phyloP scores from a whole-genome alignment of 2,329 filamentous ascomycete species.

The Lachnellula occidentalis region DNA sequence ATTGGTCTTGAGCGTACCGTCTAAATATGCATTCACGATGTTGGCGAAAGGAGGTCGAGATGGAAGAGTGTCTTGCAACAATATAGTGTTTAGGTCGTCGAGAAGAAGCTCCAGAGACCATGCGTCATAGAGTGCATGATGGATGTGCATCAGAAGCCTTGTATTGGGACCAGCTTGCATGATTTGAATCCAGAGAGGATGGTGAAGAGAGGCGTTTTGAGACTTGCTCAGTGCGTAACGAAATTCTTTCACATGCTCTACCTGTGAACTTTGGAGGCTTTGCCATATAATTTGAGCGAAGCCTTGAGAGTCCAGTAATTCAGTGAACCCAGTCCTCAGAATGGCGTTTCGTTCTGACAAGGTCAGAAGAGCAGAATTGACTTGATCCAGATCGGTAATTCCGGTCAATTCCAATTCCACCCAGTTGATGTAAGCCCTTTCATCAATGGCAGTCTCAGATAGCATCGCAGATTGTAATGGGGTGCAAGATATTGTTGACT shows the following conservation, averaged over 20 bases:
- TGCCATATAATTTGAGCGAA: slow-evolving; percentile 64
- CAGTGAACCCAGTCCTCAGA: slow-evolving; percentile 67
- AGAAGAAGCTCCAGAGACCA: slow-evolving; percentile 80
- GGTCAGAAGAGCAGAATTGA: slow-evolving; percentile 45
- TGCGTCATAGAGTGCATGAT: slow-evolving; percentile 88
- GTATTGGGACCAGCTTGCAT: slow-evolving; percentile 18
- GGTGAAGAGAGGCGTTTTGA: slow-evolving; percentile 33
- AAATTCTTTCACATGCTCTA: slow-evolving; percentile 35
- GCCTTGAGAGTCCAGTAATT: slow-evolving; percentile 38
- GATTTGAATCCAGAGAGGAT: slow-evolving; percentile 60
- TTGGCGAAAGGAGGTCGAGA: slow-evolving; percentile 54
- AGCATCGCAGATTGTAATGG: slow-evolving; percentile 77
- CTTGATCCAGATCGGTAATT: slow-evolving; percentile 30
- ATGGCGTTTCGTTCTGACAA: slow-evolving; percentile 56
- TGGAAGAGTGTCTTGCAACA: slow-evolving; percentile 9
- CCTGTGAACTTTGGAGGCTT: slow-evolving; percentile 34
- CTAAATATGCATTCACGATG: slow-evolving; percentile 48
- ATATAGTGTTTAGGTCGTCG: slow-evolving; percentile 54
- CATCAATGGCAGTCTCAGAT: slow-evolving; percentile 58
- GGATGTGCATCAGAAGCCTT: slow-evolving; percentile 46
- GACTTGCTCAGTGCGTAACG: slow-evolving; percentile 36
- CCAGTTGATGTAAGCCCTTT: slow-evolving; percentile 70
- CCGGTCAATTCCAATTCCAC: slow-evolving; percentile 51
- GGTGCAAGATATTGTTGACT: slow-evolving; percentile 55
- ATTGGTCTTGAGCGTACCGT: slow-evolving; percentile 21